These are phyloP conservation scores for Phytophthora fragariaefolia DNA, from an alignment of 352 stramenopile species.

Conservation along the genomic window DNA sequence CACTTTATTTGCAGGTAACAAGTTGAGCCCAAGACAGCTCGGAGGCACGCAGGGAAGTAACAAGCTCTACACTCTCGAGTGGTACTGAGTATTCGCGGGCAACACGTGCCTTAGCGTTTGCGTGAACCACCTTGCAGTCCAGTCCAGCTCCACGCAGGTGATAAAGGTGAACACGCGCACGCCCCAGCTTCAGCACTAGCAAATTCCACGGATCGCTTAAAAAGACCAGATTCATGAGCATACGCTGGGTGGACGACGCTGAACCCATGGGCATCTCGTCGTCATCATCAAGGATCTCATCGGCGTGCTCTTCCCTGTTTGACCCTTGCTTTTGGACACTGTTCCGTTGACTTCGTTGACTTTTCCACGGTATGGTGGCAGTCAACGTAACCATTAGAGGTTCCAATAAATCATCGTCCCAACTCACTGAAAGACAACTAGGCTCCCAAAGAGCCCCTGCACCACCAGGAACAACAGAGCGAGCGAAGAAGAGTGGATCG, in stretches of 20 bases:
- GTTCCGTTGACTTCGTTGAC: slow-evolving; percentile 22
- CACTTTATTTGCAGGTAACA: slow-evolving; percentile 51
- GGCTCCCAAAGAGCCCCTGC: slow-evolving; percentile 59
- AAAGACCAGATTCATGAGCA: slow-evolving; percentile 70
- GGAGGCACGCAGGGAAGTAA: slow-evolving; percentile 54
- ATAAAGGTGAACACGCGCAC: slow-evolving; percentile 53
- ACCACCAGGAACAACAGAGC: slow-evolving; percentile 51
- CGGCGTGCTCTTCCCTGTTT: background rate
- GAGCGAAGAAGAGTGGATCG: slow-evolving; percentile 56
- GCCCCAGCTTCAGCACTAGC: slow-evolving; percentile 52
- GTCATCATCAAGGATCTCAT: background rate
- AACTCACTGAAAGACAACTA: slow-evolving; percentile 60
- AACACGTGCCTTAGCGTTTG: slow-evolving; percentile 56
- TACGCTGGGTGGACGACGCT: slow-evolving; percentile 36
- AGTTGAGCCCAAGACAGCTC: slow-evolving; percentile 59
- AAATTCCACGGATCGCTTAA: slow-evolving; percentile 65
- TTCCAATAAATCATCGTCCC: slow-evolving; percentile 53
- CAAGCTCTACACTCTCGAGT: slow-evolving; percentile 47
- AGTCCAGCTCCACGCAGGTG: slow-evolving; percentile 16
- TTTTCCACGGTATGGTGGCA: slow-evolving; percentile 19
- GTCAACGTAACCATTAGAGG: slow-evolving; percentile 39
- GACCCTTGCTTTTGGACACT: slow-evolving; percentile 15
- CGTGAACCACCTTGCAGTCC: slow-evolving; percentile 55
- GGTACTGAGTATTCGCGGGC: slow-evolving; percentile 57
- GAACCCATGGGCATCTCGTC: slow-evolving; percentile 19